Evolutionary conservation across 805 yeast genomes (phyloP).

Genomic region (Hanseniaspora pseudoguilliermondii): DNA sequence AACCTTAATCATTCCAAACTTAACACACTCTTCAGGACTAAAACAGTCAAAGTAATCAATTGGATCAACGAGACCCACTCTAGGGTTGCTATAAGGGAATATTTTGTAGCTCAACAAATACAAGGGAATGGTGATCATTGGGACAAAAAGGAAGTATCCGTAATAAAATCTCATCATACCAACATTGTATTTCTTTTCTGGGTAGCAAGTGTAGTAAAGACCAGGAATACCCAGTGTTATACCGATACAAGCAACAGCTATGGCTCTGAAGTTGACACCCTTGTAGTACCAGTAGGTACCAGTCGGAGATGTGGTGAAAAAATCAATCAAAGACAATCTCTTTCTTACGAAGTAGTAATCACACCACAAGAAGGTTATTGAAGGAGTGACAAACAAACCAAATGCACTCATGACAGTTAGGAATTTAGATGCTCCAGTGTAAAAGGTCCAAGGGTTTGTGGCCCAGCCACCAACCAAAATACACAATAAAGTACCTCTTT

Average conservation of each 20-base stretch:
- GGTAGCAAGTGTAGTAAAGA: constrained; percentile 16
- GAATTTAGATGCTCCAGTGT: constrained; percentile 29
- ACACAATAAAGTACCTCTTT: constrained; percentile 30
- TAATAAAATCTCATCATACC: constrained; percentile 19
- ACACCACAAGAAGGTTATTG: constrained; percentile 27
- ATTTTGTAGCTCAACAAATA: constrained; percentile 14
- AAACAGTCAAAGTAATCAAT: constrained; percentile 21
- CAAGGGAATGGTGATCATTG: constrained; percentile 16
- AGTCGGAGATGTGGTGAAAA: constrained; percentile 23
- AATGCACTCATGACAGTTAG: constrained; percentile 31
- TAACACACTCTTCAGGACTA: constrained; percentile 16
- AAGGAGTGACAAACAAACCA: constrained; percentile 30
- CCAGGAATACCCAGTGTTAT: constrained; percentile 19
- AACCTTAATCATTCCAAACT: constrained; percentile 17
- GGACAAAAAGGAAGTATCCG: constrained; percentile 20
- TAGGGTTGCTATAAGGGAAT: constrained; percentile 17
- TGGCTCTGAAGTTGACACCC: constrained; percentile 18
- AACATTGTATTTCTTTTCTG: constrained; percentile 13
- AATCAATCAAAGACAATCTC: constrained; percentile 26
- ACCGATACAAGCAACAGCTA: constrained; percentile 15
- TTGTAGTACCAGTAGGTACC: constrained; percentile 19
- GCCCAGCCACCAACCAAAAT: constrained; percentile 26
- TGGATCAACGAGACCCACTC: constrained; percentile 16
- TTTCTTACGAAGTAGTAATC: constrained; percentile 29
- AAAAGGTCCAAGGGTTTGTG: constrained; percentile 31